Conservation (phyloP, 1,284 basidiomycete genomes). For the Volvariella volvacea region DNA sequence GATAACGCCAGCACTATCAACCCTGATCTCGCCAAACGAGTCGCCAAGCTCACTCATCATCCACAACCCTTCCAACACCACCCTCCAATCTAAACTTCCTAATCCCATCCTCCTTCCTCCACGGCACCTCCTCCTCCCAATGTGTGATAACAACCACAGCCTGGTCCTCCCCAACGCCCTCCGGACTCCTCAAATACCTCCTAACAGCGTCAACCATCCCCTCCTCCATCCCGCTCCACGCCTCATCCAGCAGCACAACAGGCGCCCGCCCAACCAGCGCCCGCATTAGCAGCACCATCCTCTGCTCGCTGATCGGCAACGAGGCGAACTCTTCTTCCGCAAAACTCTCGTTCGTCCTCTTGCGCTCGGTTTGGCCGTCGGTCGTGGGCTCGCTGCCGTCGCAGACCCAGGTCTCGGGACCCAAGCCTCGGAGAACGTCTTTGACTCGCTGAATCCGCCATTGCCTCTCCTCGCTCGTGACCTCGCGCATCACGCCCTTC, state of each 20-base stretch:
- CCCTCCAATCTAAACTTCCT: constrained; percentile 14
- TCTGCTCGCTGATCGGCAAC: constrained; percentile 68
- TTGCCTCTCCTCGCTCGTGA: constrained; percentile 6
- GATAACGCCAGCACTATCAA: no score
- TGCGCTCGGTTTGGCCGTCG: background rate
- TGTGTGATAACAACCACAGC: constrained; percentile 77
- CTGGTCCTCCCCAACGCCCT: constrained; percentile 52
- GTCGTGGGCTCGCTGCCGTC: background rate
- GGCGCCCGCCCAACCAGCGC: constrained; percentile 69
- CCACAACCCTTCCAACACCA: background rate
- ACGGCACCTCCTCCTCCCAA: constrained; percentile 77
- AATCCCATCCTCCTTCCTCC: constrained; percentile 38
- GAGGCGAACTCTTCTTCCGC: constrained; percentile 47
- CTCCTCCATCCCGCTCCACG: constrained; percentile 86
- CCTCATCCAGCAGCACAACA: constrained; percentile 83
- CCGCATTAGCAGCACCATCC: constrained; percentile 75
- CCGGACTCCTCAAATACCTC: constrained; percentile 43
- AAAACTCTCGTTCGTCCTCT: constrained; percentile 23
- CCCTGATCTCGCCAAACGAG: no score
- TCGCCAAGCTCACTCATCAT: no score
- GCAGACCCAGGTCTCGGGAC: constrained; percentile 43
- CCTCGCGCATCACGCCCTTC: constrained; percentile 6
- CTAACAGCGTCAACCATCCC: constrained; percentile 62
- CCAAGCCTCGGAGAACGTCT: constrained; percentile 60
- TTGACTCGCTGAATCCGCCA: constrained; percentile 24